Conservation (phyloP, 495 filamentous ascomycete species). For the Penicillium soppii region DNA sequence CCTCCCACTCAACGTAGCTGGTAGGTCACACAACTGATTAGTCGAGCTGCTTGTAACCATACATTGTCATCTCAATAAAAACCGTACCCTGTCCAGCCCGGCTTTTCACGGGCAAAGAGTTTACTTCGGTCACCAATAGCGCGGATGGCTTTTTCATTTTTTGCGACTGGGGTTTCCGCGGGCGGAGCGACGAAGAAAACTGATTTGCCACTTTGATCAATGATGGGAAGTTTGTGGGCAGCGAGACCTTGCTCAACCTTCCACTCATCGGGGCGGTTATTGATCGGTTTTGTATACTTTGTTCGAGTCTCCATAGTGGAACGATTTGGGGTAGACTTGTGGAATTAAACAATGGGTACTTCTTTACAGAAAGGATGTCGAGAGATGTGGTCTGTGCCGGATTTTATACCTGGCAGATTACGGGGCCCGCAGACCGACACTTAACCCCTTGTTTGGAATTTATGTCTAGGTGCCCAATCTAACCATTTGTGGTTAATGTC, state of each 20-base stretch:
- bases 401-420: background rate
- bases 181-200: constrained; percentile 23
- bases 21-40: background rate
- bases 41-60: background rate
- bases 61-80: background rate
- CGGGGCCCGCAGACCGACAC: constrained; percentile 4
- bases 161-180: constrained; percentile 17
- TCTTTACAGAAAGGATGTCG: background rate
- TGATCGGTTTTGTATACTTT: constrained; percentile 7
- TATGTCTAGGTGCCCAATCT: background rate
- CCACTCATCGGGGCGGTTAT: constrained; percentile 52
- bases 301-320: constrained; percentile 6
- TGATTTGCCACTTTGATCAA: constrained; percentile 42
- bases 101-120: constrained; percentile 32
- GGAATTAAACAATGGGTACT: background rate
- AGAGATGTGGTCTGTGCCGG: background rate
- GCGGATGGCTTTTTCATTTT: constrained; percentile 35
- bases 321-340: background rate
- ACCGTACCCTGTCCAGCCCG: constrained; percentile 38
- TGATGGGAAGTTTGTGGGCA: constrained; percentile 43
- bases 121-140: constrained; percentile 34
- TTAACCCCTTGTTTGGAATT: background rate
- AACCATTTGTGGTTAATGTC: background rate
- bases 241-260: constrained; percentile 52
- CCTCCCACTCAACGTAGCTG: constrained; percentile 67